Base-by-base conservation (phyloP, 1,284 basidiomycete species). In the Rhodotorula sp. region DNA sequence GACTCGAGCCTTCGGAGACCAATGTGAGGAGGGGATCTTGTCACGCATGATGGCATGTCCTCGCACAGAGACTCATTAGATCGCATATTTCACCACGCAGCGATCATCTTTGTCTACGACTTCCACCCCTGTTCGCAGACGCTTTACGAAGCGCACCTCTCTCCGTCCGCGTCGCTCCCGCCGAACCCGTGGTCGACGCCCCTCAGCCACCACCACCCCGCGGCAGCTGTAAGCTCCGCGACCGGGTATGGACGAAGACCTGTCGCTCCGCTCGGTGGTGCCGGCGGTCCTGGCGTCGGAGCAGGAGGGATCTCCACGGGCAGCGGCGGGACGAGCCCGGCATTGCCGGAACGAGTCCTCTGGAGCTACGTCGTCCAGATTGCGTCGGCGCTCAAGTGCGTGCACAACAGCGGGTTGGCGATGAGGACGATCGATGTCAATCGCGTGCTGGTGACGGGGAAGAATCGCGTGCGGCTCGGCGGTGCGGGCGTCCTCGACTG, bases 311-410 rank as follows among this genome's bases (percentile, higher is more conserved):
- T 48, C 3, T 31, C 61, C 8, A 46, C 61, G 1, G 62, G 23
- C 26, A 16, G 54, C 26, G 26, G 54, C 26, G 48, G 21, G 14
- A 48, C 15, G 14, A 52, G 48, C 7, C 23, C 49, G 31, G 14
- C 60, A 21, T 83, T 92, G 46, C 86, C 90, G 0, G 97, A 99
- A 81, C 85, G 89, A n/a, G 88, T 90, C 0, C 81, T 99, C 18
- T 99, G 97, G 96, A 91, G 90, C 23, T 99, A 96, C 79, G 87
- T 97, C 64, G 87, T 93, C 49, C 96, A 99, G 81, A 87, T 99
- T 66, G 89, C 91, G 3, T 90, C 87, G 74, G 94, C 92, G 0
- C 87, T 99, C 80, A 93, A 91, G 81, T 87, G 86, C 46, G 89
- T 92, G 1, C 97, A 99, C 80, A 89, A 89, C 59, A 87, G 86